Evolutionary conservation across 1,139 yeast species (phyloP), one percentile per base, ranked within the genome.

Genomic region (Candida tunisiensis): DNA sequence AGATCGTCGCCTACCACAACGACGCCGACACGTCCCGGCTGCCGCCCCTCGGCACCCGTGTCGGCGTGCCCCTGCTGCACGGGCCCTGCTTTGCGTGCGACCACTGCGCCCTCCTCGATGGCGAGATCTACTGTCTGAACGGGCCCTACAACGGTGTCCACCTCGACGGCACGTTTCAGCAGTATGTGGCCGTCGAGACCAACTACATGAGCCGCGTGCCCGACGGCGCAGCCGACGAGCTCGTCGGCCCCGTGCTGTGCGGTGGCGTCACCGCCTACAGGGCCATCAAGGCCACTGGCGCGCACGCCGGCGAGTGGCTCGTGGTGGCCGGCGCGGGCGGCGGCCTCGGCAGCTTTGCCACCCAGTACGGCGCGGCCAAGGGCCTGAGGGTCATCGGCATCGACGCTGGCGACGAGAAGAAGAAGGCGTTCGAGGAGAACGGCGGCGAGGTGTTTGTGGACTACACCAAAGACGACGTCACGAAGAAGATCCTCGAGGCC

Each of bases 231-330:
- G 80, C 78, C 45, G 65, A 78, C 46, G 83, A 85, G 31, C 56
- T 62, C 39, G 69, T 71, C 33, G 70, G 92, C 17, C 93, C 93
- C 39, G 69, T 79, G 32, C 48, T 58, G 25, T 77, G 91, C 57
- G 91, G 88, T 23, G 91, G 91, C 55, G 67, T 77, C 55, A 77
- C 91, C 28, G 85, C 74, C 33, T 77, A 74, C 67, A 75, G 74
- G 62, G 91, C 88, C 20, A 55, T 77, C 44, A 75, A 75, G 62
- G 68, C 72, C 27, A 74, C 85, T 32, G 59, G 63, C 27, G 60
- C 72, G 39, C 44, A 41, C 28, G 69, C 85, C 28, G 91, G 88
- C 45, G 69, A 77, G 45, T 74, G 82, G 80, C 80, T 75, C 34
- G 74, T 75, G 39, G 60, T 77, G 42, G 69, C 80, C 35, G 91